Evolutionary conservation across 352 stramenopile species (phyloP), one percentile per base, ranked within the genome.

Genomic region (Pythium plurisporium): DNA sequence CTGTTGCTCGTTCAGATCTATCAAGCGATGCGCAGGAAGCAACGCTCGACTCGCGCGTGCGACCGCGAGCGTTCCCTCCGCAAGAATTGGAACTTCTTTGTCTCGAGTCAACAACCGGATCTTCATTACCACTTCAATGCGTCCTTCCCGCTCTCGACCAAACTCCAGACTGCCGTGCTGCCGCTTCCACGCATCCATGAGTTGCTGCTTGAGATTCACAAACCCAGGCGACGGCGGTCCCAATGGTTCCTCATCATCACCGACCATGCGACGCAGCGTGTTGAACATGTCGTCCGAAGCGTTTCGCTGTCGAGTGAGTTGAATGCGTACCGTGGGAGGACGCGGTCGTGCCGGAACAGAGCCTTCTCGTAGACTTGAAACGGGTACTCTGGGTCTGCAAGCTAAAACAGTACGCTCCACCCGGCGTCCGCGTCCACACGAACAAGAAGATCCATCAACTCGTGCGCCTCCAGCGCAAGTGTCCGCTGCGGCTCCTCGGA

Each of bases 381-480:
- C 29, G 29, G 27, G 4, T 27, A 14, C 1, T 14, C 15, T 6
- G 26, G 11, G 8, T 0, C 10, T 0, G 29, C 8, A 1, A 40
- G 3, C 22, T 3, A 20, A 12, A 53, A 53, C 2, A 53, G 2
- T 10, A 41, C 23, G 4, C 26, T 14, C 34, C 47, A 55, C 3
- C 47, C 47, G 7, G 22, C 14, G 4, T 34, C 36, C 15, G 48
- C 33, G 10, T 55, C 34, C 14, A 55, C 44, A 2, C 33, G 36
- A 22, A 55, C 36, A 3, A 55, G 27, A 5, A 55, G 34, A 26
- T 55, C 48, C 33, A 55, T 14, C 7, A 55, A 36, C 6, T 55
- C 48, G 8, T 46, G 15, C 22, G 14, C 34, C 20, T 55, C 33
- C 0, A 55, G 33, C 8, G 25, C 34, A 23, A 20, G 4, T 3